phyloP scores from a whole-genome alignment of 2,329 filamentous ascomycete species.

The Colletotrichum sp. region DNA sequence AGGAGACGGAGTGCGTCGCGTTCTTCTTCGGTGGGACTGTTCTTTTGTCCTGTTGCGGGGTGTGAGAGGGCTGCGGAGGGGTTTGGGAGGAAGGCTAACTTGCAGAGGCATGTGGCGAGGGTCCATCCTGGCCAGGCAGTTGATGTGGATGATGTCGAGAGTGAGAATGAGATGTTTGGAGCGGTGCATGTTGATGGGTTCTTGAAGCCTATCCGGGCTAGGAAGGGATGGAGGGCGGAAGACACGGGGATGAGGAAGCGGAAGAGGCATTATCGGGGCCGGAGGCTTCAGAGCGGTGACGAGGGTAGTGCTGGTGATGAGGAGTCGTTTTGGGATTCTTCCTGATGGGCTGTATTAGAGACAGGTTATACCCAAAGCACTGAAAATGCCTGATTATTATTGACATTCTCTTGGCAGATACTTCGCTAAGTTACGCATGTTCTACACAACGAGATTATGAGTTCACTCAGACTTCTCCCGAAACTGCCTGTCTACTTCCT shows the following conservation, averaged over 20 bases:
- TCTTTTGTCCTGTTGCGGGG: slow-evolving; percentile 40
- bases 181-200: slow-evolving; percentile 74
- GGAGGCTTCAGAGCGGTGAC: background rate
- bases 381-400: background rate
- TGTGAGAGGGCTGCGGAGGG: slow-evolving; percentile 41
- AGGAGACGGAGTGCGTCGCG: slow-evolving; percentile 30
- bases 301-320: background rate
- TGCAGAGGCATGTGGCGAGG: slow-evolving; percentile 41
- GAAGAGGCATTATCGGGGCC: slow-evolving; percentile 13
- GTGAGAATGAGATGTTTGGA: slow-evolving; percentile 61
- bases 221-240: slow-evolving; percentile 46
- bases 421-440: background rate
- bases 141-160: slow-evolving; percentile 40
- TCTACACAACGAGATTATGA: fast-evolving
- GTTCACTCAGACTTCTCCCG: background rate
- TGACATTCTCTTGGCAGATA: fast-evolving
- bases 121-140: slow-evolving; percentile 42
- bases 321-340: slow-evolving; percentile 7
- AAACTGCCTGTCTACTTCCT: slow-evolving; percentile 48
- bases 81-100: slow-evolving; percentile 39
- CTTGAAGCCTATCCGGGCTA: slow-evolving; percentile 57
- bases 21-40: slow-evolving; percentile 36
- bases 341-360: background rate
- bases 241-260: slow-evolving; percentile 14
- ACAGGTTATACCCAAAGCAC: background rate